Evolutionary conservation across 2,329 filamentous ascomycete genomes (phyloP).

Genomic region (Cryphonectria naterciae): DNA sequence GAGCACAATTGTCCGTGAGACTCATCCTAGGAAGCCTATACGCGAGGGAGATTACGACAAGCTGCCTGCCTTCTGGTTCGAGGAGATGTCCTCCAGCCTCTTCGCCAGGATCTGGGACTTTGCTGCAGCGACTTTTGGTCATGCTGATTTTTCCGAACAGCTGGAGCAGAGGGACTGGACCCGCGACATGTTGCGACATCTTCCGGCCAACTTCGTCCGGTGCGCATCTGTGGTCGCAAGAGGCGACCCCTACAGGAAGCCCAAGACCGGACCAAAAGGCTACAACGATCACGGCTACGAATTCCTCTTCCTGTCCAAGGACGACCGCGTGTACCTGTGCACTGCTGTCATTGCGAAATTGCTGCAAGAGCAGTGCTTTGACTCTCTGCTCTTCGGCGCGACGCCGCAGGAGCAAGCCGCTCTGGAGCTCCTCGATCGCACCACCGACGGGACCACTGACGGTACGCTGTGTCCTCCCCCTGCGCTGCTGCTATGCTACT

Average conservation of each 20-base stretch:
- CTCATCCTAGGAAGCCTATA: conserved; percentile 14
- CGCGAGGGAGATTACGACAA: conserved; percentile 15
- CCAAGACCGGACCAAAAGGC: not conserved
- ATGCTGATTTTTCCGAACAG: not conserved
- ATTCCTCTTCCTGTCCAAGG: conserved; percentile 20
- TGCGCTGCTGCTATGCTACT: not conserved
- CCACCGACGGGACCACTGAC: conserved; percentile 7
- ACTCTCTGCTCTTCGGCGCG: conserved; percentile 46
- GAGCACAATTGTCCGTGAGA: conserved; percentile 1
- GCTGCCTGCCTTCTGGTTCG: conserved; percentile 26
- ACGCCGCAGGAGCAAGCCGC: conserved; percentile 32
- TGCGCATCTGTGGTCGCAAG: conserved; percentile 26
- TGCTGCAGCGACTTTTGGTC: conserved; percentile 22
- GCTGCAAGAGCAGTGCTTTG: conserved; percentile 45
- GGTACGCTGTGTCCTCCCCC: conserved; percentile 11
- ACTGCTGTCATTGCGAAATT: conserved; percentile 43
- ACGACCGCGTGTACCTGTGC: conserved; percentile 36
- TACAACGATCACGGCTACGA: conserved; percentile 23
- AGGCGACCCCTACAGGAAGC: conserved; percentile 18
- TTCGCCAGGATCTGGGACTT: conserved; percentile 27
- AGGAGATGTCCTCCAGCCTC: conserved; percentile 22
- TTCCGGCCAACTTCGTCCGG: conserved; percentile 24
- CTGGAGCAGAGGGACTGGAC: conserved; percentile 18
- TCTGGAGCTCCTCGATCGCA: conserved; percentile 33
- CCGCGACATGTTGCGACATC: conserved; percentile 14